Evolutionary conservation across 192 early-diverging fungal species (phyloP).

Genomic region (Backusella sp.): DNA sequence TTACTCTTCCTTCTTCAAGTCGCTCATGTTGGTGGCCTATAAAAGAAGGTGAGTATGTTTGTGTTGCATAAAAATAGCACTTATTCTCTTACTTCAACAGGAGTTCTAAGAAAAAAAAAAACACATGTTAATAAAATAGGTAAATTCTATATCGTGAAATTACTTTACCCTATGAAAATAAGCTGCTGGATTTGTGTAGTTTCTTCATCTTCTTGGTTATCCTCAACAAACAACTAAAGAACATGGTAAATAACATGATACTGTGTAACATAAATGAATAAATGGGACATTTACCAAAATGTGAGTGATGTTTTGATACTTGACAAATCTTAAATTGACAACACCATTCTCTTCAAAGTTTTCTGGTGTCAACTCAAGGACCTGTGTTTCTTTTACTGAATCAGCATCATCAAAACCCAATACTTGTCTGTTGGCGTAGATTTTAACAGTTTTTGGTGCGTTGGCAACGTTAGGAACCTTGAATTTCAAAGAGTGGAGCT

Average conservation of each 20-base stretch:
- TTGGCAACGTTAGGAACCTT: slow-evolving; percentile 52
- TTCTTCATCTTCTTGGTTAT: slow-evolving; percentile 84
- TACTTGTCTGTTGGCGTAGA: slow-evolving; percentile 81
- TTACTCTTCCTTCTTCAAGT: slow-evolving; percentile 16
- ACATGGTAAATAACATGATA: neutral
- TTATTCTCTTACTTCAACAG: slow-evolving; percentile 28
- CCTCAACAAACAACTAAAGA: slow-evolving; percentile 71
- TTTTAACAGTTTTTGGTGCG: slow-evolving; percentile 85
- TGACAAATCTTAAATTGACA: slow-evolving; percentile 86
- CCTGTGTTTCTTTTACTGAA: slow-evolving; percentile 70
- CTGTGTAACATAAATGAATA: neutral
- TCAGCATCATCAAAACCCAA: slow-evolving; percentile 90
- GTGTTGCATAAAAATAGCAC: neutral
- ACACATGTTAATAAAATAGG: neutral
- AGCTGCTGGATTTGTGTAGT: slow-evolving; percentile 80
- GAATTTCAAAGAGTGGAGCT: slow-evolving; percentile 59
- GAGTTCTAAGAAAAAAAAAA: slow-evolving; percentile 26
- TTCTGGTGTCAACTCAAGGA: slow-evolving; percentile 66
- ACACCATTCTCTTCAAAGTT: slow-evolving; percentile 67
- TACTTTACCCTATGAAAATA: slow-evolving; percentile 68
- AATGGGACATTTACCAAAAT: slow-evolving; percentile 54
- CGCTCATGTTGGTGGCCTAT: slow-evolving; percentile 13
- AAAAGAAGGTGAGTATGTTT: neutral
- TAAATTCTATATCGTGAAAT: no score
- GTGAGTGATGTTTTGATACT: slow-evolving; percentile 86